Base-by-base conservation (phyloP, 306 rosid species). In the Sesbania bispinosa region DNA sequence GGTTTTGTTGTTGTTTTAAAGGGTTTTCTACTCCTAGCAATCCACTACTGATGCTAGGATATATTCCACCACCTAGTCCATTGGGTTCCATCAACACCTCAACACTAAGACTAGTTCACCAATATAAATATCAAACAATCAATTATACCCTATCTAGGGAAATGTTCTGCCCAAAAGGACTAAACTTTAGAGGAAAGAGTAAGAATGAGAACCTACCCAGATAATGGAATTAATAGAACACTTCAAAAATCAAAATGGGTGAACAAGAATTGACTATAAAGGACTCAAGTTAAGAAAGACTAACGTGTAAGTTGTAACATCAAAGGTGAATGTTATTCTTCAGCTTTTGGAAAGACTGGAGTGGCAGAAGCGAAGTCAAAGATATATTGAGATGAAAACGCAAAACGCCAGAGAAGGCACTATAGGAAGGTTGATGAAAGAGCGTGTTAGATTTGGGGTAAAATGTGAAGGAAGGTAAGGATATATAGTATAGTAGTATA, bases 11-110 rank as follows among this genome's bases (percentile, higher is more conserved):
- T 5, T 81, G 77, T 13, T 72, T 60, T 24, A 78, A 68, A 26
- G 89, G 85, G 74, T 85, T 80, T 80, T 91, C 97, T 43, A 88
- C 60, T 33, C 86, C 96, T 43, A 86, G 45, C 80, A 89, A 78
- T 67, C 86, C 89, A 57, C 87, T 59, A 65, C 62, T 80, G 24
- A 89, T 71, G 65, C 69, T 82, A 21, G 98, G 32, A 82, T 77
- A 88, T 76, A 94, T 60, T 30, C 90, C 88, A 73, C 87, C 51
- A 45, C 88, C 86, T 51, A 87, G 54, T 30, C 83, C 97, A 89
- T 73, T 88, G 10, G 83, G 58, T 62, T 95, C 97, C 99, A 91
- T 92, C 59, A 71, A 58, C 68, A 67, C 69, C 52, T 52, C 1
- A 23, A 39, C 27, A 54, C 7, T 2, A 45, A n/a, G 3, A 13